Base-by-base conservation (phyloP, 306 rosid species). In the Carpinus viminea region DNA sequence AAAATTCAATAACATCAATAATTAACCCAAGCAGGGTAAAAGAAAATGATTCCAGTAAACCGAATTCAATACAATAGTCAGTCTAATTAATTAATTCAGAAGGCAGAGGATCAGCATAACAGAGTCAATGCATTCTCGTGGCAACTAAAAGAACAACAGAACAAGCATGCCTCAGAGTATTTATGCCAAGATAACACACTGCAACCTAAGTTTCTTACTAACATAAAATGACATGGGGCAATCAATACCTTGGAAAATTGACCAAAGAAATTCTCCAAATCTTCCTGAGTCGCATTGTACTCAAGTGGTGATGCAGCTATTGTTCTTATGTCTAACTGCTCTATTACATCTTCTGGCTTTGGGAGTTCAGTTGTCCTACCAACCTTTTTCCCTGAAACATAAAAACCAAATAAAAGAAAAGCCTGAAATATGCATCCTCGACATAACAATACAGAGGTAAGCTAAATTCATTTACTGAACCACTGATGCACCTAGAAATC, bases 321-420 rank as follows among this genome's bases (percentile, higher is more conserved):
- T 11, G 98, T 93, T 81, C 93, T 91, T 70, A 61, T 80, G 79
- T 93, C 96, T 81, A 90, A 83, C 81, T 93, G 98, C 86, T 91
- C 97, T 31, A 92, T 86, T 56, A 91, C 84, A 83, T 86, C 91
- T 69, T 93, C 98, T 1, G 89, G 89, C 68, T 89, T 92, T 64
- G 80, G 72, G 68, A 90, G 86, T 80, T 86, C 91, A n/a, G 89
- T 73, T 51, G 83, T 77, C 88, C 97, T 85, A 70, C 96, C 93
- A 70, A 93, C 86, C 76, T 68, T 90, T 72, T 77, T 79, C 55
- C 98, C 97, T 92, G 77, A 48, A 89, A 70, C 46, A 78, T 26
- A 11, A 18, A 78, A 74, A 73, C 3, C 66, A 71, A 20, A 48
- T 43, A n/a, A 7, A 16, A 73, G 48, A 74, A 11, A 45, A 13